Percentiles rank a stretch among this genome's conserved stretches.
These are phyloP conservation scores for Gilbertella persicaria DNA, from an alignment of 371 early-diverging fungal species.

Conservation along the genomic window DNA sequence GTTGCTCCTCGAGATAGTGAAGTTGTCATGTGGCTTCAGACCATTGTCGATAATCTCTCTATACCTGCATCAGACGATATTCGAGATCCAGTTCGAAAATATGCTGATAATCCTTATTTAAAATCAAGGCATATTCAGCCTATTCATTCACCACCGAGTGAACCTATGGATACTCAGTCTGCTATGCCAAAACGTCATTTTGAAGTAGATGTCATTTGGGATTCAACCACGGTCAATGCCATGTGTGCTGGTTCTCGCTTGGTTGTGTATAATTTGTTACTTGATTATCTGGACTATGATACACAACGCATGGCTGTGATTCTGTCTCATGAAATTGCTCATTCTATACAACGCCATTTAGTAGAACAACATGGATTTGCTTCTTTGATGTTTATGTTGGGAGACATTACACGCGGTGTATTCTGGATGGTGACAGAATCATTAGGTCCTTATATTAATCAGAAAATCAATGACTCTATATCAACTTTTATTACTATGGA, in stretches of 20 bases:
- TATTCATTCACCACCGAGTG: too few relatives aligned
- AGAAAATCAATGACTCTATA: slow-evolving; percentile 47
- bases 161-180: background rate
- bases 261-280: slow-evolving; percentile 51
- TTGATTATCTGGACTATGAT: slow-evolving; percentile 52
- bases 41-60: slow-evolving; percentile 42
- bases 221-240: slow-evolving; percentile 45
- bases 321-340: slow-evolving; percentile 65
- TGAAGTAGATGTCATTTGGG: slow-evolving; percentile 39
- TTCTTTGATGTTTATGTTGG: slow-evolving; percentile 46
- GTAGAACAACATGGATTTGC: slow-evolving; percentile 62
- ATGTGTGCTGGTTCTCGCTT: slow-evolving; percentile 44
- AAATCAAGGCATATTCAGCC: slow-evolving; percentile 2
- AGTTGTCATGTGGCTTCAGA: slow-evolving; percentile 40
- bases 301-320: slow-evolving; percentile 58
- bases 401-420: slow-evolving; percentile 48
- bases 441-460: slow-evolving; percentile 50
- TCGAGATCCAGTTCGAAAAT: slow-evolving; percentile 41
- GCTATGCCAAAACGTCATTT: slow-evolving; percentile 19
- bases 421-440: slow-evolving; percentile 52
- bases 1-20: slow-evolving; percentile 38
- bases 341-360: slow-evolving; percentile 63
- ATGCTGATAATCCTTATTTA: slow-evolving; percentile 4
- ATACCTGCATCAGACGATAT: slow-evolving; percentile 44
- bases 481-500: slow-evolving; percentile 32